Conservation (phyloP, 192 early-diverging fungal species). For the Chytriomyces hyalinus region DNA sequence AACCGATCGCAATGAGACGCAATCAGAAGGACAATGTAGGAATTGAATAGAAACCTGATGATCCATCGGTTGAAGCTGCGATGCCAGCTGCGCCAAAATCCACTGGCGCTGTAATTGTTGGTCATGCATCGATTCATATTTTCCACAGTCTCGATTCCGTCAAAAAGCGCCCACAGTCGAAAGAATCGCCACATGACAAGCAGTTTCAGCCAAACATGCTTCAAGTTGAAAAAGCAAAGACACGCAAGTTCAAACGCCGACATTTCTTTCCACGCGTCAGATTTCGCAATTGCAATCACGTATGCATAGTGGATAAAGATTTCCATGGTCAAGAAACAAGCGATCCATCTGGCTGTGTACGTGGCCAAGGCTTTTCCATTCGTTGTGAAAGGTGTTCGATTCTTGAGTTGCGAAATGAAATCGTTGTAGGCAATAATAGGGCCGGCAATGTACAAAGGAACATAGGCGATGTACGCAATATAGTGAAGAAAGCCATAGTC, state of each 20-base stretch:
- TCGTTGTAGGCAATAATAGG: conserved; percentile 96
- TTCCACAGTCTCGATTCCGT: conserved; percentile 86
- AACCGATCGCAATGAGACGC: no score
- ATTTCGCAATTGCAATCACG: conserved; percentile 89
- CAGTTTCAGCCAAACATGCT: conserved; percentile 94
- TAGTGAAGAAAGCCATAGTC: conserved; percentile 86
- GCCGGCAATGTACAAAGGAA: conserved; percentile 91
- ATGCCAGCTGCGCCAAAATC: conserved; percentile 98
- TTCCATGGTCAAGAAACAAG: conserved; percentile 80
- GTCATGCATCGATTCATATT: conserved; percentile 97
- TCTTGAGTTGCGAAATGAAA: conserved; percentile 77
- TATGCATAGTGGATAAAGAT: conserved; percentile 83
- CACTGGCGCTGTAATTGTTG: conserved; percentile 92
- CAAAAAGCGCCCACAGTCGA: conserved; percentile 92
- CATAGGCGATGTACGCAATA: conserved; percentile 82
- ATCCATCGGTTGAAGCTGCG: conserved; percentile 89
- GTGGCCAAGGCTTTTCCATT: not conserved
- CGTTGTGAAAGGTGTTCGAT: not conserved
- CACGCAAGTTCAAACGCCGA: conserved; percentile 79
- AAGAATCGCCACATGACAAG: conserved; percentile 98
- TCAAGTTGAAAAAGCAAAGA: conserved; percentile 88
- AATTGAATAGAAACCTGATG: conserved; percentile 13
- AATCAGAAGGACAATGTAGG: conserved; percentile 2
- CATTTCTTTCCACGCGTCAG: conserved; percentile 83
- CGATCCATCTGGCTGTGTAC: conserved; percentile 77